These are phyloP conservation scores for Agrocybe praecox DNA, from an alignment of 768 basidiomycete genomes.

Conservation along the genomic window DNA sequence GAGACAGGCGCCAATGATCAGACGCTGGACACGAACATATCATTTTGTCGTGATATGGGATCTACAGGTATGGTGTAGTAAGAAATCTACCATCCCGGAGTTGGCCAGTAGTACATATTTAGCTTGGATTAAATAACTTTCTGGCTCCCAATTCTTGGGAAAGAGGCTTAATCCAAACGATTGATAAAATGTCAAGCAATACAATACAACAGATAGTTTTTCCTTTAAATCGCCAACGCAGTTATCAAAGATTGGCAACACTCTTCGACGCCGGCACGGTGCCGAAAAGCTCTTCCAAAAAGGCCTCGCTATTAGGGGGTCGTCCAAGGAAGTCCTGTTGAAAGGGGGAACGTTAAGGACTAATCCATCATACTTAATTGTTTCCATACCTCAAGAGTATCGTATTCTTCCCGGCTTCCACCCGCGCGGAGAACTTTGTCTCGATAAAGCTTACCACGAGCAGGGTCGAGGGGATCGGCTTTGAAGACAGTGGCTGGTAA, in stretches of 20 bases:
- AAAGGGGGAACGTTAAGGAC: not conserved
- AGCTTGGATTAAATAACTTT: too few relatives aligned
- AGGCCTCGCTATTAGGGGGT: slow-evolving; percentile 73
- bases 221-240: not conserved
- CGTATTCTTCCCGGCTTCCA: slow-evolving; percentile 78
- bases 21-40: too few relatives aligned
- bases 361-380: not conserved
- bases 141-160: too few relatives aligned
- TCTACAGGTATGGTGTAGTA: too few relatives aligned
- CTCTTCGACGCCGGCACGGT: slow-evolving; percentile 34
- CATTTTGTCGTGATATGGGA: too few relatives aligned
- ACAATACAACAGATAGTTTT: not conserved
- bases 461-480: slow-evolving; percentile 71
- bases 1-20: too few relatives aligned
- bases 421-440: slow-evolving; percentile 75
- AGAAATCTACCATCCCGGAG: too few relatives aligned
- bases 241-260: slow-evolving; percentile 11
- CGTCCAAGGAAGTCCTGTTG: slow-evolving; percentile 77
- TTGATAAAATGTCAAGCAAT: too few relatives aligned
- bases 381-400: slow-evolving; percentile 66
- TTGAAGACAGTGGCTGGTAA: slow-evolving; percentile 73
- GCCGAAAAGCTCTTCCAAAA: slow-evolving; percentile 67
- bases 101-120: too few relatives aligned
- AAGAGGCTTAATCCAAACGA: too few relatives aligned
- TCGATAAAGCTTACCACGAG: slow-evolving; percentile 68